Evolutionary conservation across 1,284 basidiomycete species (phyloP), one percentile per base, ranked within the genome.

Genomic region (Tilletia walkeri): DNA sequence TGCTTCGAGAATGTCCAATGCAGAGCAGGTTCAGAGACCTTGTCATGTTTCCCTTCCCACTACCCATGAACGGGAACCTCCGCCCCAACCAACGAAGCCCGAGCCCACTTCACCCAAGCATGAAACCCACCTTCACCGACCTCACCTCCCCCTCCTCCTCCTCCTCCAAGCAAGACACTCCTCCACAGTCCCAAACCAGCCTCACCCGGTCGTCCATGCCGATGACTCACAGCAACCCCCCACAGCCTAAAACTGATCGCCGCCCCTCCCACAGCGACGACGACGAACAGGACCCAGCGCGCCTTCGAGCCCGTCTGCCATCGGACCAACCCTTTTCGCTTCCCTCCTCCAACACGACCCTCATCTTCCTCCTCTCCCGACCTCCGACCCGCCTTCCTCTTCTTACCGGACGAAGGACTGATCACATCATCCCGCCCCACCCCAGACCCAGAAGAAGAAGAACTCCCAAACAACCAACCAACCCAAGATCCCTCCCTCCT

Each of bases 121-220:
- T 20, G 34, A 24, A 56, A 1, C 20, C 54, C 54, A 12, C 34
- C 54, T 4, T 34, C 34, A 6, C 24, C 20, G 5, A 4, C 54
- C 54, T 56, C 54, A 53, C 50, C 20, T 5, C 24, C 20, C 20
- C 34, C 54, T 5, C 54, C 34, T 12, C 10, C 12, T 30, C 54
- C 54, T 0, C 20, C 20, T 7, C 54, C 54, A 20, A 56, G 54
- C 54, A 56, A 12, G 9, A 45, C 41, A 12, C 24, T 56, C 54
- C 54, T 56, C 54, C 54, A 56, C 54, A 56, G 54, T 30, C 54
- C 54, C 54, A 56, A 34, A 1, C 54, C 54, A 7, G 34, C 54
- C 54, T 56, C 54, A 6, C 54, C 54, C 16, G 41, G 41, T 45
- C 41, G 41, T 14, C 14, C 9, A 45, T 45, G 41, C 6, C 14